phyloP scores from a whole-genome alignment of 2,329 filamentous ascomycete species.

The Metarhizium sp. region DNA sequence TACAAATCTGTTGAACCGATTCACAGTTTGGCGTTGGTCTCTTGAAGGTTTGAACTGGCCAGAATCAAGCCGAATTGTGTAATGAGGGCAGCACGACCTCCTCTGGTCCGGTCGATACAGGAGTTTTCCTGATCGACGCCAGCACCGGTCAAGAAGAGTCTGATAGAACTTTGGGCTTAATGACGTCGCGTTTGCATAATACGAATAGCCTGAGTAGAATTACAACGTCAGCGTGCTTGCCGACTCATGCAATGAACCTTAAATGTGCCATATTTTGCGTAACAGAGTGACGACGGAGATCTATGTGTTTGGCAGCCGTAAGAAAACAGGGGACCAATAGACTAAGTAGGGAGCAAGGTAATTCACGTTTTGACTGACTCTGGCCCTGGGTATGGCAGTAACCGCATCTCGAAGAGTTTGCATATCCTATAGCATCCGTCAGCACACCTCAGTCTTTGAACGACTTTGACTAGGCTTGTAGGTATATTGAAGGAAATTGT shows the following conservation, averaged over 20 bases:
- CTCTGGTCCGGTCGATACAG: constrained; percentile 72
- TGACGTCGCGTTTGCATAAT: constrained; percentile 55
- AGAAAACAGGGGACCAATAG: not conserved
- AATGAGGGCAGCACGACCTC: constrained; percentile 85
- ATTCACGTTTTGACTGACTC: constrained; percentile 41
- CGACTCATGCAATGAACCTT: not conserved
- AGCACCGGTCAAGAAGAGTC: constrained; percentile 61
- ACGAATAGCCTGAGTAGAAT: constrained; percentile 52
- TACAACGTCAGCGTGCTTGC: constrained; percentile 16
- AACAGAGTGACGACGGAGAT: not conserved
- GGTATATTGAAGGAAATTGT: not conserved
- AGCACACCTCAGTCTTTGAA: not conserved
- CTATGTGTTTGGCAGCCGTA: not conserved
- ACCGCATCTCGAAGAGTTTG: constrained; percentile 41
- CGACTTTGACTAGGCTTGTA: not conserved
- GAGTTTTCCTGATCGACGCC: constrained; percentile 63
- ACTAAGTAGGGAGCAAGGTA: not conserved
- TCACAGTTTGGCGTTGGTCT: constrained; percentile 66
- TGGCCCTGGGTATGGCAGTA: constrained; percentile 40
- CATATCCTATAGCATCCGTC: constrained; percentile 32
- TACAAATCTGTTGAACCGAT: constrained; percentile 66
- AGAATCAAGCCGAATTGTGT: constrained; percentile 67
- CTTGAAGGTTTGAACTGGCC: constrained; percentile 54
- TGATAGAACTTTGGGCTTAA: constrained; percentile 63
- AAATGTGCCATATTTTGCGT: not conserved